Percentiles rank a stretch among this genome's conserved stretches.
Evolutionary conservation across 2,329 filamentous ascomycete species (phyloP).

Genomic region (Ophiostoma ulmi): DNA sequence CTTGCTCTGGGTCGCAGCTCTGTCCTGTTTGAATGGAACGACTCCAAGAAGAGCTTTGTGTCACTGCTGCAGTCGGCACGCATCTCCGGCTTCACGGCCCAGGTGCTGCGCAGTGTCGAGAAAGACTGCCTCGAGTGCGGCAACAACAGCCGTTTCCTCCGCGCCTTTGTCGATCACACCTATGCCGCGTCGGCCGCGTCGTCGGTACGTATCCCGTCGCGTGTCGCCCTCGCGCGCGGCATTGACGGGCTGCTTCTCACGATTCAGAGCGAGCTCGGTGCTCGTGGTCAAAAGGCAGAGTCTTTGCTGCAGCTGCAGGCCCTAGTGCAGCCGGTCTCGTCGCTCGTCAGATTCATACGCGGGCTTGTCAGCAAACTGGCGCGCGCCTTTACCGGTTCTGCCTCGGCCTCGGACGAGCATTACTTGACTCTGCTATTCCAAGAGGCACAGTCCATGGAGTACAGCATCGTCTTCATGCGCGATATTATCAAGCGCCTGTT

Average conservation of each 20-base stretch:
- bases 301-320: conserved; percentile 52
- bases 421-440: conserved; percentile 58
- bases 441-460: conserved; percentile 58
- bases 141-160: conserved; percentile 40
- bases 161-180: conserved; percentile 25
- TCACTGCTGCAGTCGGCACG: conserved; percentile 44
- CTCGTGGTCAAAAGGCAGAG: conserved; percentile 38
- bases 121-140: conserved; percentile 45
- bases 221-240: conserved; percentile 49
- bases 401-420: conserved; percentile 48
- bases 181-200: conserved; percentile 32
- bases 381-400: conserved; percentile 31
- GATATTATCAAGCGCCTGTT: conserved; percentile 64
- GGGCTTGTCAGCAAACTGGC: conserved; percentile 46
- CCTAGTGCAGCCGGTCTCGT: conserved; percentile 43
- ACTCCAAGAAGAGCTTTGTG: conserved; percentile 48
- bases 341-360: conserved; percentile 49
- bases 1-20: conserved; percentile 68
- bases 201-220: conserved; percentile 40
- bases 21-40: conserved; percentile 61
- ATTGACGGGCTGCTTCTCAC: conserved; percentile 45
- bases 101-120: conserved; percentile 45
- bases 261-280: conserved; percentile 46
- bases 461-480: conserved; percentile 56
- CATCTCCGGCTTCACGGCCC: conserved; percentile 52